Base-by-base conservation (phyloP, 345 rosid genomes). In the Hevea brasiliensis region DNA sequence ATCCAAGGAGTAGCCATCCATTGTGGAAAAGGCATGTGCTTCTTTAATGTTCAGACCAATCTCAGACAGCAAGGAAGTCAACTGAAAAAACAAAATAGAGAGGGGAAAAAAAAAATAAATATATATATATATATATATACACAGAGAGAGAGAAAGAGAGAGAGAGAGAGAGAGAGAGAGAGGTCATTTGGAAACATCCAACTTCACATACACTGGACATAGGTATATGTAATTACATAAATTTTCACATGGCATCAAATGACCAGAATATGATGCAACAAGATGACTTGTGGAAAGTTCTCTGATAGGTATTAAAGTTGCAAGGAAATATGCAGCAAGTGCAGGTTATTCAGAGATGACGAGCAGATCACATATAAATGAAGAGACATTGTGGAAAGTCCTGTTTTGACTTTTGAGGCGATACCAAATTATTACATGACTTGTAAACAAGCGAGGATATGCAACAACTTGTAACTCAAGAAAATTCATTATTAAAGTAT, bases 11-110 rank as follows among this genome's bases (percentile, higher is more conserved):
- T 86, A 88, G 68, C 92, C 88, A 80, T 89, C 90, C 67, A 74
- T 63, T 10, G 92, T 86, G 65, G 92, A 89, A 80, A 89, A 89
- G 29, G 86, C 92, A 77, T 89, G 94, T 57, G 94, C 94, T 83
- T 88, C 94, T 74, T 82, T 87, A 77, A 89, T 89, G 80, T 89
- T 89, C 74, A 89, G 79, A 60, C 84, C 92, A 78, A 84, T 68
- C 61, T 89, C 94, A 42, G 94, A 80, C 29, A 89, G 80, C 40
- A 89, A 83, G 20, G 81, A 84, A 56, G 92, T 86, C 81, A 88
- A 75, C 94, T 88, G 94, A 73, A 82, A 82, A 68, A 77, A 73
- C 63, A 72, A 57, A 64, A 60, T n/a, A 59, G 3, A 3, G 12
- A 12, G 44, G 44, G 48, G 41, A 70, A 62, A 53, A 63, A 65